phyloP scores from a whole-genome alignment of 352 stramenopile species.

The Phytopythium montanum region DNA sequence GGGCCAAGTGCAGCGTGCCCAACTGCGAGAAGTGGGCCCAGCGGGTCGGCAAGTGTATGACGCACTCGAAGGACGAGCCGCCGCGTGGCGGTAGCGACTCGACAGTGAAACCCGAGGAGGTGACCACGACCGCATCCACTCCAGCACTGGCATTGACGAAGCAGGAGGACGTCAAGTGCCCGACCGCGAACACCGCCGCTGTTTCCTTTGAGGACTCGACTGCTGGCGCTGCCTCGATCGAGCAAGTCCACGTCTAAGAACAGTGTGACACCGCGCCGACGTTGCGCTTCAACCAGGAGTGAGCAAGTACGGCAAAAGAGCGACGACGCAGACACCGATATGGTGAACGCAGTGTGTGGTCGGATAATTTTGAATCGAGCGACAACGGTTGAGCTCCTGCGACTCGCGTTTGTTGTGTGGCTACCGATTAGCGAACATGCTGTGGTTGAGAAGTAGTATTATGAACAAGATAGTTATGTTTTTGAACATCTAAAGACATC shows the following conservation, averaged over 20 bases:
- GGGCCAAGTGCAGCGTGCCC: slow-evolving; percentile 60
- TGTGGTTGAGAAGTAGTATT: background rate
- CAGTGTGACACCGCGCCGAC: background rate
- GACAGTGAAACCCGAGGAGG: background rate
- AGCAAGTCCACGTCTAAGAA: background rate
- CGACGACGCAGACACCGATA: background rate
- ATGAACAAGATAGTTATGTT: background rate
- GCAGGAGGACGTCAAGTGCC: background rate
- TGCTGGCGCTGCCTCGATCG: no score
- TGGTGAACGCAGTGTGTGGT: background rate
- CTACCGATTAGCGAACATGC: background rate
- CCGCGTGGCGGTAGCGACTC: slow-evolving; percentile 1
- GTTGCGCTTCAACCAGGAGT: background rate
- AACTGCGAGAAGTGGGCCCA: slow-evolving; percentile 85
- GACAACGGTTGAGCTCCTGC: background rate
- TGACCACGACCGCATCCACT: no score
- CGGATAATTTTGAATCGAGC: background rate
- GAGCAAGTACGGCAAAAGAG: background rate
- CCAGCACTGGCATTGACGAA: background rate
- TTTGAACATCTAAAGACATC: background rate
- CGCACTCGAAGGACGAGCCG: slow-evolving; percentile 68
- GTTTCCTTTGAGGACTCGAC: no score
- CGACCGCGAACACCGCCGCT: background rate
- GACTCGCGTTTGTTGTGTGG: background rate
- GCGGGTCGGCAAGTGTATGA: slow-evolving; percentile 83